Evolutionary conservation across 1,139 yeast genomes (phyloP).

Genomic region (Debaryomyces singareniensis): DNA sequence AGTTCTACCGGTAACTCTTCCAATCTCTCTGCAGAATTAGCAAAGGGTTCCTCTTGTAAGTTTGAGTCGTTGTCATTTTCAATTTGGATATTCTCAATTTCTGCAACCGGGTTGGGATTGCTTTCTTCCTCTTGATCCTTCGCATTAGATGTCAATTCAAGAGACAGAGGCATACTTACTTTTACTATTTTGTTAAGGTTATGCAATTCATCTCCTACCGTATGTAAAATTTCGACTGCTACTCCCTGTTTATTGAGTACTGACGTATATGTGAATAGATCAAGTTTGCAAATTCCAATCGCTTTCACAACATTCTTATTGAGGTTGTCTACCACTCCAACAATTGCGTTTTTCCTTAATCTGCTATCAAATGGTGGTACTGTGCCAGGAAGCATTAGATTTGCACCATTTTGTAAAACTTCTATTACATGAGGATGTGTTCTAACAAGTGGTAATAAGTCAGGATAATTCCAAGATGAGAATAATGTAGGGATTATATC

Average conservation of each 20-base stretch:
- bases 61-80: conserved; percentile 4
- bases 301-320: conserved; percentile 66
- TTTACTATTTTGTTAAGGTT: conserved; percentile 40
- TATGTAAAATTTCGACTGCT: conserved; percentile 60
- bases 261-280: conserved; percentile 36
- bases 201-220: conserved; percentile 47
- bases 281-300: conserved; percentile 59
- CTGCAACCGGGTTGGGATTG: conserved; percentile 7
- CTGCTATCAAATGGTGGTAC: conserved; percentile 64
- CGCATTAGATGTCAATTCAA: conserved; percentile 9
- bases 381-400: conserved; percentile 88
- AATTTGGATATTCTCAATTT: conserved; percentile 8
- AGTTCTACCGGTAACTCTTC: conserved; percentile 53
- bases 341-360: conserved; percentile 47
- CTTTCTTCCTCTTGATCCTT: conserved; percentile 12
- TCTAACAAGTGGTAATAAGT: conserved; percentile 54
- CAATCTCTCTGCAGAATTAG: conserved; percentile 22
- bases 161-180: conserved; percentile 33
- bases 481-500: conserved; percentile 63
- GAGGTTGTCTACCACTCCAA: conserved; percentile 62
- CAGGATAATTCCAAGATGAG: conserved; percentile 67
- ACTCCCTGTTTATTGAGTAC: conserved; percentile 56
- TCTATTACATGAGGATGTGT: conserved; percentile 72
- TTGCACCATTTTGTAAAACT: conserved; percentile 69
- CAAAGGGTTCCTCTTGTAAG: conserved; percentile 13